These are phyloP conservation scores for Basipetospora sp. DNA, from an alignment of 2,329 filamentous ascomycete species.

Conservation along the genomic window DNA sequence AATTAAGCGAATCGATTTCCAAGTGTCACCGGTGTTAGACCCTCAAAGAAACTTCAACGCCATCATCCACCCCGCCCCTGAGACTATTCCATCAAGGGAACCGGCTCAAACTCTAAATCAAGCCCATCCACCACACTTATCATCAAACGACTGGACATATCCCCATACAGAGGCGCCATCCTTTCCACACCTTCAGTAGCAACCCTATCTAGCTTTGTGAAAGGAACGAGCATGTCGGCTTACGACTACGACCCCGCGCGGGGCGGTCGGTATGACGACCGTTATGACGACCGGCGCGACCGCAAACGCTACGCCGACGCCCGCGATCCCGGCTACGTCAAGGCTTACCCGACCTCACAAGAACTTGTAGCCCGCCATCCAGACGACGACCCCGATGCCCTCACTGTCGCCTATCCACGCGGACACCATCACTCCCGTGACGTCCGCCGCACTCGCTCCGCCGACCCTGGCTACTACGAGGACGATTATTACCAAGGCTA, in stretches of 20 bases:
- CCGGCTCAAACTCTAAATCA: too few species aligned
- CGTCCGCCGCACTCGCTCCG: constrained; percentile 48
- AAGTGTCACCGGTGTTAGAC: too few species aligned
- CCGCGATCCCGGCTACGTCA: constrained; percentile 28
- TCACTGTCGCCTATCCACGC: constrained; percentile 63
- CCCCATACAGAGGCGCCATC: too few species aligned
- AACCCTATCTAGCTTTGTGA: too few species aligned
- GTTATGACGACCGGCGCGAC: constrained; percentile 38
- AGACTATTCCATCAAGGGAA: too few species aligned
- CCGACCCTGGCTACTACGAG: constrained; percentile 45
- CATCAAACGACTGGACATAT: too few species aligned
- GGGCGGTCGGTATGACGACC: constrained; percentile 18
- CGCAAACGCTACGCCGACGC: constrained; percentile 39
- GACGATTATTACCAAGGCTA: constrained; percentile 31
- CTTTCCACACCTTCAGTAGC: too few species aligned
- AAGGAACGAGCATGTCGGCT: constrained; percentile 20
- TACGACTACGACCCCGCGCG: constrained; percentile 40
- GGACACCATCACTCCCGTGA: constrained; percentile 35
- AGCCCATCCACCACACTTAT: too few species aligned
- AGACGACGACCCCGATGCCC: constrained; percentile 55
- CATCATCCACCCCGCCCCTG: too few species aligned
- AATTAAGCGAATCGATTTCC: too few species aligned
- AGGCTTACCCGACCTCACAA: constrained; percentile 23
- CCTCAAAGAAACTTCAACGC: too few species aligned
- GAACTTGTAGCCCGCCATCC: constrained; percentile 43